A percentile compares a stretch with the other conserved stretches of the same genome.
These are phyloP conservation scores for Auriscalpium microsporum DNA, from an alignment of 768 basidiomycete genomes.

Conservation along the genomic window DNA sequence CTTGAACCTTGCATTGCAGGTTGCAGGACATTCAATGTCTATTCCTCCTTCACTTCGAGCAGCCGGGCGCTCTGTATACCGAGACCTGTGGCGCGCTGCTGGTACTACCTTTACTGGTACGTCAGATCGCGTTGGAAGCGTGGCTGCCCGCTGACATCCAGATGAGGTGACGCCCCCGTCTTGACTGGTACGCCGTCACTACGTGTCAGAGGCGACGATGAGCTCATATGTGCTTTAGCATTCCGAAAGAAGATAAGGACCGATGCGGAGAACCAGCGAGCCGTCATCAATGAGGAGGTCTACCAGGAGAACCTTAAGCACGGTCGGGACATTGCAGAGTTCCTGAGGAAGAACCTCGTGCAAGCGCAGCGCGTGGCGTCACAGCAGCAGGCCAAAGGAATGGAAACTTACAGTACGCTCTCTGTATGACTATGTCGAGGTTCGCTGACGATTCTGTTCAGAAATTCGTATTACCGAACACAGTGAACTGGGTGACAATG, in stretches of 20 bases:
- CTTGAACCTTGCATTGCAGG: neutral
- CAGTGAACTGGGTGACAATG: slow-evolving; percentile 84
- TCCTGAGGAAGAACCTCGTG: slow-evolving; percentile 76
- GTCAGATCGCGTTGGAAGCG: neutral
- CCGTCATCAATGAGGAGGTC: slow-evolving; percentile 35
- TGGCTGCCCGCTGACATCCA: neutral
- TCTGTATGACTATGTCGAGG: neutral
- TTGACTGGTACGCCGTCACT: slow-evolving; percentile 35
- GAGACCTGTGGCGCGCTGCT: slow-evolving; percentile 60
- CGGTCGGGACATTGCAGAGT: slow-evolving; percentile 62
- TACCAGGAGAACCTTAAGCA: slow-evolving; percentile 50
- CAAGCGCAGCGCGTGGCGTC: slow-evolving; percentile 54
- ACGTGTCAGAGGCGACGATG: slow-evolving; percentile 5
- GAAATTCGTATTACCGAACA: slow-evolving; percentile 67
- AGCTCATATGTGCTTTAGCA: slow-evolving; percentile 32
- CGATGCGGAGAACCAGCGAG: slow-evolving; percentile 38
- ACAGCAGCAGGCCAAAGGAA: slow-evolving; percentile 22
- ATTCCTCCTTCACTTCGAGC: slow-evolving; percentile 49
- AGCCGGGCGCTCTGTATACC: slow-evolving; percentile 67
- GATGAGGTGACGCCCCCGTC: slow-evolving; percentile 47
- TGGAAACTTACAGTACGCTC: slow-evolving; percentile 52
- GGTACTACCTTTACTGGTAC: slow-evolving; percentile 56
- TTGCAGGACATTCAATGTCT: slow-evolving; percentile 27
- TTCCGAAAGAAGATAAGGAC: slow-evolving; percentile 62
- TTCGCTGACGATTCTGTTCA: slow-evolving; percentile 20